phyloP scores from a whole-genome alignment of 176 grass and related monocot species.

The Pontederia crassipes region DNA sequence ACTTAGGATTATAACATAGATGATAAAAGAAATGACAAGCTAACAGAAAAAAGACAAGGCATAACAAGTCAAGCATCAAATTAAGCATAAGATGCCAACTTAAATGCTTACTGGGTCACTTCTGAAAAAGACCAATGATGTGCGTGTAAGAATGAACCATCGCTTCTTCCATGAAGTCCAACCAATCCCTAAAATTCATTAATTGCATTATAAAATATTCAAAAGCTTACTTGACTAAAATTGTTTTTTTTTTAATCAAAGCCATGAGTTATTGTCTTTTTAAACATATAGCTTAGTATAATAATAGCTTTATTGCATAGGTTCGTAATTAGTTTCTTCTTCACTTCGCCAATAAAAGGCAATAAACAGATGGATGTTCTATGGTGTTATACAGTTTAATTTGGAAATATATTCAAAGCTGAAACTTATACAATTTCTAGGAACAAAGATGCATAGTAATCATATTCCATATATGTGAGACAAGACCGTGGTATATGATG shows the following conservation, averaged over 20 bases:
- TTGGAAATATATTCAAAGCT: too few species aligned
- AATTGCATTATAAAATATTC: slow-evolving; percentile 1
- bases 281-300: too few species aligned
- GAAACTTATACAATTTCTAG: too few species aligned
- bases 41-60: background rate
- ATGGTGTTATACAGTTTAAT: too few species aligned
- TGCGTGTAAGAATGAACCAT: slow-evolving; percentile 96
- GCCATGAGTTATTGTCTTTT: background rate
- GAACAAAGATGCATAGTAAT: too few species aligned
- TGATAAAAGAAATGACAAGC: background rate
- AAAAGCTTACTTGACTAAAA: background rate
- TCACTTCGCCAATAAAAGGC: too few species aligned
- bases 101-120: slow-evolving; percentile 69
- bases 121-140: slow-evolving; percentile 90
- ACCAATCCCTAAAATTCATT: slow-evolving; percentile 59
- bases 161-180: slow-evolving; percentile 99
- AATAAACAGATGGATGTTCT: too few species aligned
- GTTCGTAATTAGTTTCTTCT: too few species aligned
- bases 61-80: background rate
- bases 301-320: too few species aligned
- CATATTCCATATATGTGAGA: too few species aligned
- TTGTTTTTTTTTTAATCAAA: background rate
- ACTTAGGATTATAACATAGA: too few species aligned
- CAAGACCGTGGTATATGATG: too few species aligned
- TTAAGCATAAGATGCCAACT: slow-evolving; percentile 1